A percentile compares a stretch with the other conserved stretches of the same genome.
Evolutionary conservation across 2,329 filamentous ascomycete species (phyloP).

Genomic region (Cladophialophora immunda): DNA sequence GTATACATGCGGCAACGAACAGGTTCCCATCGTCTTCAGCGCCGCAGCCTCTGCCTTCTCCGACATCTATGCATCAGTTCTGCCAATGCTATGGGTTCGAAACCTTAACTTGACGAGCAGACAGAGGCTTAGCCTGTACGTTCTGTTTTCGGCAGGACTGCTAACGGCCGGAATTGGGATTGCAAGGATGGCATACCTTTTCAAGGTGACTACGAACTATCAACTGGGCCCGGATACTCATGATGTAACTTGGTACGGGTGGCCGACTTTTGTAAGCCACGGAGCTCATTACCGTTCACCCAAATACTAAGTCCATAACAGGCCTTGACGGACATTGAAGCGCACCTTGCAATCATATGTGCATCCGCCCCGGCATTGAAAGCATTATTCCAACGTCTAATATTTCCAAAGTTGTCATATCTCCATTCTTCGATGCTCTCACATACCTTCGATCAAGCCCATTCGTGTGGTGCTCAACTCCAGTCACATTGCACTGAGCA

Average conservation of each 20-base stretch:
- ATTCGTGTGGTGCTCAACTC: not conserved
- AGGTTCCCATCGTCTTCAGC: constrained; percentile 25
- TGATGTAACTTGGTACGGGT: constrained; percentile 34
- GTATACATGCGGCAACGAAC: constrained; percentile 31
- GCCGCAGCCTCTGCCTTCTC: constrained; percentile 31
- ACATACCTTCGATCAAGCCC: not conserved
- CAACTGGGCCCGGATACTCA: constrained; percentile 24
- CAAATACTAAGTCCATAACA: constrained; percentile 4
- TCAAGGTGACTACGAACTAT: constrained; percentile 32
- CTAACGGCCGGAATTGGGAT: constrained; percentile 30
- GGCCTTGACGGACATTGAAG: constrained; percentile 33
- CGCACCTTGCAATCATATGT: constrained; percentile 35
- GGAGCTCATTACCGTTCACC: not conserved
- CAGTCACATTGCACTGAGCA: no score
- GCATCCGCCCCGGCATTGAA: constrained; percentile 34
- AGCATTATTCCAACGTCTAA: constrained; percentile 21
- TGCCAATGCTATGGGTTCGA: constrained; percentile 32
- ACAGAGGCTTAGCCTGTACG: constrained; percentile 28
- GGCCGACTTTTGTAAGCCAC: constrained; percentile 27
- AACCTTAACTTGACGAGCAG: constrained; percentile 24
- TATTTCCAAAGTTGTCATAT: not conserved
- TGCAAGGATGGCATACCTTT: constrained; percentile 23
- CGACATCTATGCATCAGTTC: constrained; percentile 32
- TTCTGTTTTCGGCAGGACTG: constrained; percentile 34
- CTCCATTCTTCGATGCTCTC: not conserved